A percentile compares a stretch with the other conserved stretches of the same genome.
Conservation (phyloP, 164 flowering plant species). For the Chimonanthus salicifolius region DNA sequence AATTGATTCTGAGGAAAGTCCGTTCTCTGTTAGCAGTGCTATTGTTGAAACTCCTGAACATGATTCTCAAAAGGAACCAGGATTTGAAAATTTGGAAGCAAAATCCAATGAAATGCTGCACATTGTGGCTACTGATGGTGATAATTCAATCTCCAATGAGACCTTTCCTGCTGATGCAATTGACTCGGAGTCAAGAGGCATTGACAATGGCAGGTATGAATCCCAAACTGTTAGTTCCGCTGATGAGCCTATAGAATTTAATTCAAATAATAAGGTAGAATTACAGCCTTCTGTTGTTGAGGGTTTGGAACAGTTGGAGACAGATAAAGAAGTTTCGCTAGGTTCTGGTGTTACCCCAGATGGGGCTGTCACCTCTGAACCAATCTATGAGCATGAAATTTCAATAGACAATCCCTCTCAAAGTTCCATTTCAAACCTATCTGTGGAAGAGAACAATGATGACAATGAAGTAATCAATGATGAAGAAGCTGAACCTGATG, state of each 20-base stretch:
- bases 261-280: slow-evolving; percentile 3
- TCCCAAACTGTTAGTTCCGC: not conserved
- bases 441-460: slow-evolving; percentile 18
- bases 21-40: not conserved
- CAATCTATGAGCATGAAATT: slow-evolving; percentile 2
- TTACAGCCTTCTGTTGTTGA: slow-evolving; percentile 1
- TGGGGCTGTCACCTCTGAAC: not conserved
- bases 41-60: not conserved
- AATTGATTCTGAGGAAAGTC: not conserved
- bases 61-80: slow-evolving; percentile 8
- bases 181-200: slow-evolving; percentile 2
- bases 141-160: too few relatives aligned
- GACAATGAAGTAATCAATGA: not conserved
- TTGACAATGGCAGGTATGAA: not conserved
- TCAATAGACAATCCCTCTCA: slow-evolving; percentile 1
- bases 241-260: not conserved
- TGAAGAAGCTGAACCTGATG: slow-evolving; percentile 31
- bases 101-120: slow-evolving; percentile 2
- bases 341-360: slow-evolving; percentile 1
- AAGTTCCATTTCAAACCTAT: slow-evolving; percentile 5
- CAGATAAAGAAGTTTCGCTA: not conserved
- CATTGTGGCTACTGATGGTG: not conserved
- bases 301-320: slow-evolving; percentile 12
- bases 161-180: slow-evolving; percentile 4
- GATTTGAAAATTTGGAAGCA: slow-evolving; percentile 15